phyloP scores from a whole-genome alignment of 176 grass and related monocot species.

The Poa pratensis region DNA sequence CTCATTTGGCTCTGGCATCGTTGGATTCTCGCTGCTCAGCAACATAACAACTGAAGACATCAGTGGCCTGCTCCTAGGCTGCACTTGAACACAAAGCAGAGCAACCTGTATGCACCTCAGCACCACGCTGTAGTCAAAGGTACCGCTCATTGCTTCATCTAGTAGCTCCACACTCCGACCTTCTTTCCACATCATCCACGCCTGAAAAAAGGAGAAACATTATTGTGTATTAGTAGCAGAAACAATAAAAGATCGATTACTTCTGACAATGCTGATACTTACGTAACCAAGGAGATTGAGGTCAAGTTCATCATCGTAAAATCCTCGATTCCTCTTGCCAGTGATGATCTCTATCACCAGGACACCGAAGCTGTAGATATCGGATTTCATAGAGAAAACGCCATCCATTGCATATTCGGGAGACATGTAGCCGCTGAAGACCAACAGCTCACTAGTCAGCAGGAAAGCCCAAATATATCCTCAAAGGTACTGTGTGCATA shows the following conservation, averaged over 20 bases:
- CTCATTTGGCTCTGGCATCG: constrained; percentile 16
- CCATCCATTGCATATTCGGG: constrained; percentile 20
- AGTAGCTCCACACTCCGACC: background rate
- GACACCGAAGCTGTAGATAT: constrained; percentile 12
- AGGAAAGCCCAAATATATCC: background rate
- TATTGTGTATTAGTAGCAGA: background rate
- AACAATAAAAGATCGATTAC: background rate
- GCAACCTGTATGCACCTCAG: constrained; percentile 22
- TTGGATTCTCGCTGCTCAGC: constrained; percentile 18
- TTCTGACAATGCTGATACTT: background rate
- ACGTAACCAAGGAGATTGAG: constrained; percentile 18
- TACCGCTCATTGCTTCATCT: background rate
- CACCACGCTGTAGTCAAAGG: constrained; percentile 19
- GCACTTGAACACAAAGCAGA: constrained; percentile 10
- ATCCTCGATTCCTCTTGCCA: constrained; percentile 16
- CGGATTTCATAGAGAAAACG: constrained; percentile 15
- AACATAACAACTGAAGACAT: constrained; percentile 22
- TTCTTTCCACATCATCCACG: constrained; percentile 21
- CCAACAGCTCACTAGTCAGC: background rate
- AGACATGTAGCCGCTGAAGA: constrained; percentile 31
- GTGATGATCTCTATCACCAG: constrained; percentile 27
- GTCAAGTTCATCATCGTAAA: constrained; percentile 3
- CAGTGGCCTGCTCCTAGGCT: constrained; percentile 15
- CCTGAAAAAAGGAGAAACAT: background rate
- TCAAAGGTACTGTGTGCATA: background rate